These are phyloP conservation scores for peach (Prunus persica) DNA, from an alignment of 306 rosid species.

Conservation along the genomic window DNA sequence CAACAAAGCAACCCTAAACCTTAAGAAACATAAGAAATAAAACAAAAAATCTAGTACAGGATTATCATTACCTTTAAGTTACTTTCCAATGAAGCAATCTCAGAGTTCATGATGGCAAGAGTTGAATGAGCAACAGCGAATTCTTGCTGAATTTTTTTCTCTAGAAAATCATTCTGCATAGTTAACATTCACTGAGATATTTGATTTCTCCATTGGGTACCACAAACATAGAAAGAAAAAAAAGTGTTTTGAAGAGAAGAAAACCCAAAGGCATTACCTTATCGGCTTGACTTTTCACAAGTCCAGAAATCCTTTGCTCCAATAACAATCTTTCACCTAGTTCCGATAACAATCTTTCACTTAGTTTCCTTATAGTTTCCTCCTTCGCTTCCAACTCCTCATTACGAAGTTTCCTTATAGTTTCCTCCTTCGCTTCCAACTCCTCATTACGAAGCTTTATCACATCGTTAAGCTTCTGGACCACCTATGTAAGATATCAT, in stretches of 20 bases:
- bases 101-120: slow-evolving; percentile 57
- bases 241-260: too few relatives aligned
- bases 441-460: slow-evolving; percentile 33
- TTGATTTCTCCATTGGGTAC: too few relatives aligned
- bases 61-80: slow-evolving; percentile 46
- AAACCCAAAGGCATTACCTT: too few relatives aligned
- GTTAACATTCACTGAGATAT: too few relatives aligned
- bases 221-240: too few relatives aligned
- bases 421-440: too few relatives aligned
- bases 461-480: slow-evolving; percentile 68
- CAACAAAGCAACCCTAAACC: background rate
- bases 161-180: too few relatives aligned
- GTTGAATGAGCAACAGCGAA: slow-evolving; percentile 30
- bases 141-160: too few relatives aligned
- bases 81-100: slow-evolving; percentile 54
- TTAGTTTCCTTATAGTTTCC: slow-evolving; percentile 57
- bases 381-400: slow-evolving; percentile 52
- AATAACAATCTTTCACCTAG: too few relatives aligned
- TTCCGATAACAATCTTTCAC: slow-evolving; percentile 46
- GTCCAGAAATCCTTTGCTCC: slow-evolving; percentile 43
- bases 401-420: background rate
- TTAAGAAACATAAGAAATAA: background rate
- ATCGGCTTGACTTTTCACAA: slow-evolving; percentile 8
- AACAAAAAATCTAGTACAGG: background rate
- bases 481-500: slow-evolving; percentile 39